phyloP scores from a whole-genome alignment of 345 rosid species.

The Corchorus capsularis region DNA sequence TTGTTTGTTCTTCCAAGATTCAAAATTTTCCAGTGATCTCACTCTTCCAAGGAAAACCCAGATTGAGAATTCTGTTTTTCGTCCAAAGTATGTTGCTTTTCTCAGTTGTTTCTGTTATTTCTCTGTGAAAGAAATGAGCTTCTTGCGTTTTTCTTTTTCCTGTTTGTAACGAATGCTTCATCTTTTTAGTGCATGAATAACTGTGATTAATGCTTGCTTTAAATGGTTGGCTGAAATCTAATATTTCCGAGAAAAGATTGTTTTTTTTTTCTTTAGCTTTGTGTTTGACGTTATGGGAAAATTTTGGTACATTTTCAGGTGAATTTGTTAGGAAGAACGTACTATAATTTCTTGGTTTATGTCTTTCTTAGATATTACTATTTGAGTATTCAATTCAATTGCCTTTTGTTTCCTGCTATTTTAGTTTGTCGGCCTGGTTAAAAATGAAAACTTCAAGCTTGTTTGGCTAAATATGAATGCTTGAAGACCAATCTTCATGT shows the following conservation, averaged over 20 bases:
- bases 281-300: conserved; percentile 1
- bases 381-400: conserved; percentile 2
- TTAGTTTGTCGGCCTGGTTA: background rate
- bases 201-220: background rate
- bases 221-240: background rate
- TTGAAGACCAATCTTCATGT: background rate
- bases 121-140: background rate
- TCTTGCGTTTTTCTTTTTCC: background rate
- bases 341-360: background rate
- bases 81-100: conserved; percentile 5
- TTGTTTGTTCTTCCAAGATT: conserved; percentile 14
- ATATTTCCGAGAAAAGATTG: background rate
- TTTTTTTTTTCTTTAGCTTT: background rate
- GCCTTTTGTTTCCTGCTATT: background rate
- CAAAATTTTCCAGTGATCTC: conserved; percentile 7
- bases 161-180: background rate
- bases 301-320: conserved; percentile 5
- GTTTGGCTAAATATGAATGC: background rate
- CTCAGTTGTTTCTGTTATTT: background rate
- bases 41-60: background rate
- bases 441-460: background rate
- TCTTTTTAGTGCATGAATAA: background rate
- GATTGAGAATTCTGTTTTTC: background rate
- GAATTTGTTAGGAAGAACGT: background rate
- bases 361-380: background rate